Base-by-base conservation (phyloP, 148 eudicot genomes). In the Oxyria digyna region DNA sequence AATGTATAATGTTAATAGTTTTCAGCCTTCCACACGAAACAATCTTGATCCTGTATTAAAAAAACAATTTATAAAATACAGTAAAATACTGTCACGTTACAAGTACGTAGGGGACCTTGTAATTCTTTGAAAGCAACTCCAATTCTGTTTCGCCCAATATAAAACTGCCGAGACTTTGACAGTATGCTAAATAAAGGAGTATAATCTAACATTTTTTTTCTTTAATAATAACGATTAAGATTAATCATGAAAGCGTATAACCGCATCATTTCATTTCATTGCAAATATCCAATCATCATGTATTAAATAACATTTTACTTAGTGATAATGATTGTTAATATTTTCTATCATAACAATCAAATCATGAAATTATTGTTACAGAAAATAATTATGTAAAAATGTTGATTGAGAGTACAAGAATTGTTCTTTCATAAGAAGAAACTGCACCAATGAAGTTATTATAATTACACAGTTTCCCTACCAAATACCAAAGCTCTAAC, bases 261-360 rank as follows among this genome's bases (percentile, higher is more conserved):
- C 64, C 20, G 18, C 49, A 49, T 20, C 33, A 27, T 27, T 57
- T 26, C 64, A 13, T 26, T 27, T 4, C n/a, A 21, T 9, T n/a
- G n/a, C n/a, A n/a, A n/a, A n/a, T n/a, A n/a, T 31, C 4, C 59
- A 57, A 57, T 57, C 17, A 57, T 14, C 15, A 13, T 12, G 6
- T 49, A 7, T 15, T 26, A 10, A 24, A 26, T 23, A 14, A 54
- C 12, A 54, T 26, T 15, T 17, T 27, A 12, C 33, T 27, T 5
- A 12, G 14, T 52, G 59, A 52, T 52, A 23, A 52, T 12, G 35
- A 57, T 57, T 57, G 18, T n/a, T 18, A 13, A 29, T 13, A 5
- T 17, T 27, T 57, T 57, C 5, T 57, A 57, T 57, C 6, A 57
- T 27, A 57, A 57, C 64, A 26, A 57, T 57, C 64, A 57, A 57